Base-by-base conservation (phyloP, 176 grass and related monocot species). In the Phoenix dactylifera region DNA sequence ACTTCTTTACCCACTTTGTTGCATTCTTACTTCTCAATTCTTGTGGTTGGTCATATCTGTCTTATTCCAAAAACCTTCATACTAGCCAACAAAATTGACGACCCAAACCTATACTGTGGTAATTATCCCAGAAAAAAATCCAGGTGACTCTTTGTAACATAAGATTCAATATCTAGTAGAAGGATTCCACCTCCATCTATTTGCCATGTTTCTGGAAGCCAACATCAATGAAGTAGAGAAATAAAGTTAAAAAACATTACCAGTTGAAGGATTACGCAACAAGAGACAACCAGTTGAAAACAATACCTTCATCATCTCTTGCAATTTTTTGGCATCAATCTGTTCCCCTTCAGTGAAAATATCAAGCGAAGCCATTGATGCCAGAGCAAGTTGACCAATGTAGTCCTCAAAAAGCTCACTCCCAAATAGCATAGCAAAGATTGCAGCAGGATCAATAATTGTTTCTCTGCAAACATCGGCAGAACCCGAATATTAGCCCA, bases 371-470 rank as follows among this genome's bases (percentile, higher is more conserved):
- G 84, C 84, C 81, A 98, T 92, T 58, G 93, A 89, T 61, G 81
- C 84, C 81, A 98, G 92, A 52, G 93, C 93, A 65, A 98, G 68
- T 75, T 98, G 84, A 60, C 93, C 93, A 83, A 98, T 98, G 68
- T 98, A 98, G 61, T 92, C 87, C 67, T 98, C 84, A 80, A 98
- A 98, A 52, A 89, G 67, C 64, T 98, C 93, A 73, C 93, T 98
- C 58, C 93, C 93, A 50, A 98, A 98, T 67, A 98, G 76, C 67
- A 98, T 98, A 26, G 87, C 93, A 61, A 98, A 98, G 67, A 98
- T 98, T 71, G 87, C 87, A 74, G 84, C 79, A 82, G 93, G 87
- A 70, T 98, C 87, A 78, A 98, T 92, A 69, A 98, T 98, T 72
- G 84, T 75, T 64, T 98, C 93, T 69, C 93, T 98, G 64, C 52